Conservation (phyloP, 345 rosid species). For the Stellera chamaejasme region DNA sequence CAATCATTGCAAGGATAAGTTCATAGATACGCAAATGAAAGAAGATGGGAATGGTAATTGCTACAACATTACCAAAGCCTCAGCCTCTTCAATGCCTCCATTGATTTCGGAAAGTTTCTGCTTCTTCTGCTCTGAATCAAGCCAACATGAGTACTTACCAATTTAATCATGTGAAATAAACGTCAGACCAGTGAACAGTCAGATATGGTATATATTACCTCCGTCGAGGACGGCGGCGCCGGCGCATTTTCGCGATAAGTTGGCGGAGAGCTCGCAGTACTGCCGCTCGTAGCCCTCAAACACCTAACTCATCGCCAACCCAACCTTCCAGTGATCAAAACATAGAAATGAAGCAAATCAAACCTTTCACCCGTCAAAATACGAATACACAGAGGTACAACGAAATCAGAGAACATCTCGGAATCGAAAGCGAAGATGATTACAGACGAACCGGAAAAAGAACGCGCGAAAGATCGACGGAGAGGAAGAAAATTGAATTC, state of each 20-base stretch:
- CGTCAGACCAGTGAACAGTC: background rate
- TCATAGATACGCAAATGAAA: background rate
- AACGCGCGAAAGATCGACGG: background rate
- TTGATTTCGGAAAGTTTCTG: constrained; percentile 42
- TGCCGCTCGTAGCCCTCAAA: constrained; percentile 24
- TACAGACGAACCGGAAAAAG: background rate
- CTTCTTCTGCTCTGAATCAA: constrained; percentile 41
- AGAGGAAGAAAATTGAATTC: background rate
- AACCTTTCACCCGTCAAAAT: background rate
- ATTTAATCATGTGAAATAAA: background rate
- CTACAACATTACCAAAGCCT: constrained; percentile 31
- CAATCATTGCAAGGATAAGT: background rate
- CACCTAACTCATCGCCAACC: constrained; percentile 28
- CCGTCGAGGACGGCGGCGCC: constrained; percentile 25
- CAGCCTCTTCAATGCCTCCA: constrained; percentile 42
- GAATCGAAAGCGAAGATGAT: background rate
- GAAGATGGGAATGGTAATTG: constrained; percentile 2
- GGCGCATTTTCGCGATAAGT: constrained; percentile 21
- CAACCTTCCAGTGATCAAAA: constrained; percentile 8
- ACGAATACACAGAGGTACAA: background rate
- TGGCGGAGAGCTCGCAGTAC: constrained; percentile 22
- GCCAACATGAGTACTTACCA: background rate
- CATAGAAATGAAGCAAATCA: no score
- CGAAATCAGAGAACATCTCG: background rate
- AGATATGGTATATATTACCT: constrained; percentile 15